These are phyloP conservation scores for Blepharisma japonicum DNA, from an alignment of 73 alveolate genomes.

Conservation along the genomic window DNA sequence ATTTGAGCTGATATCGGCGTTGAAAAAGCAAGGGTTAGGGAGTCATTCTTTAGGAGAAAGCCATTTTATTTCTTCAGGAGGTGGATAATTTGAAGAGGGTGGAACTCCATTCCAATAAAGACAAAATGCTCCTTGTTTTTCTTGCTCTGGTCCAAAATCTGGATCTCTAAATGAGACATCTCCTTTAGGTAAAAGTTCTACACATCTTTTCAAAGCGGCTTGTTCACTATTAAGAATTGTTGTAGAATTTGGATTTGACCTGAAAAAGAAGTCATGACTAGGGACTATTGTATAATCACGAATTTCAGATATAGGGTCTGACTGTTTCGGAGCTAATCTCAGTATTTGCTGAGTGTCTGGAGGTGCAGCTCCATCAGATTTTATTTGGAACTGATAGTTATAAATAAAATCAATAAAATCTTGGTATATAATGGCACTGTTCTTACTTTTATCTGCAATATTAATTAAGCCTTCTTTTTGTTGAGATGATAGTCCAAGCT, in stretches of 20 bases:
- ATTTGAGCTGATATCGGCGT: slow-evolving; percentile 44
- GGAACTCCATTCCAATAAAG: slow-evolving; percentile 35
- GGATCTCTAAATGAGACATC: slow-evolving; percentile 39
- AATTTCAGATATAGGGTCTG: neutral
- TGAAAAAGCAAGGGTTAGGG: slow-evolving; percentile 36
- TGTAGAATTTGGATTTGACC: neutral
- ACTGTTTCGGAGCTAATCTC: neutral
- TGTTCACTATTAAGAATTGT: slow-evolving; percentile 47
- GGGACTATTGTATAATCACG: neutral
- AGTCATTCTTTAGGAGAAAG: slow-evolving; percentile 36
- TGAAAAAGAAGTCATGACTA: neutral
- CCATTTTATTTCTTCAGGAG: slow-evolving; percentile 45
- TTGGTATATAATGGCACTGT: neutral
- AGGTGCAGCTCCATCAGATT: neutral
- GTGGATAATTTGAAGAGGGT: slow-evolving; percentile 40
- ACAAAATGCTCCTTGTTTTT: slow-evolving; percentile 41
- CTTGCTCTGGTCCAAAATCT: slow-evolving; percentile 57
- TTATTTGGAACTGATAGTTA: slow-evolving; percentile 6
- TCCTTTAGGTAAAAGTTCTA: slow-evolving; percentile 34
- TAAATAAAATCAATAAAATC: neutral
- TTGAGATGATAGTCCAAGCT: neutral
- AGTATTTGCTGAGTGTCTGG: neutral
- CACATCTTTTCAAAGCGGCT: slow-evolving; percentile 40
- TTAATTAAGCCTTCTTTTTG: neutral
- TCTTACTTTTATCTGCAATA: neutral